phyloP scores from a whole-genome alignment of 106 monocot species.

The Allium sativum region DNA sequence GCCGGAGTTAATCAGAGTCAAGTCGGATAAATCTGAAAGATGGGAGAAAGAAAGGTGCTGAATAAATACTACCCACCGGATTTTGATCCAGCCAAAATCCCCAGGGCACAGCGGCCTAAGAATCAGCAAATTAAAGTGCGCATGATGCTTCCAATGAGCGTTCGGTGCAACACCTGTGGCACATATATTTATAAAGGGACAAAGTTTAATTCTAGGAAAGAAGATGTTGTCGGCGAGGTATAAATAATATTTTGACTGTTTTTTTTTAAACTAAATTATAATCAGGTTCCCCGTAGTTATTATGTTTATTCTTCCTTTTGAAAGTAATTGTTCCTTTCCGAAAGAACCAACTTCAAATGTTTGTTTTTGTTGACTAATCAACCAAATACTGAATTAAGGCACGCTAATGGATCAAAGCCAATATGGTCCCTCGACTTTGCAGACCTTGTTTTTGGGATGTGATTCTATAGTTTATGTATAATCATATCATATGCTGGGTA shows the following conservation, averaged over 20 bases:
- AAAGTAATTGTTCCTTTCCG: too few species aligned
- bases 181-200: conserved; percentile 98
- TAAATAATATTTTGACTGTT: neutral
- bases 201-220: conserved; percentile 97
- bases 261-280: neutral
- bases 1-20: neutral
- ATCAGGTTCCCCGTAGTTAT: too few species aligned
- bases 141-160: conserved; percentile 99
- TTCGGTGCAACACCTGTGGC: conserved; percentile 84
- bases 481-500: too few species aligned
- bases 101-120: conserved; percentile 68
- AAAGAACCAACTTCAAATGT: too few species aligned
- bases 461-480: too few species aligned
- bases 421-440: too few species aligned
- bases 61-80: conserved; percentile 99
- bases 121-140: conserved; percentile 94
- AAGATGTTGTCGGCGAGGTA: conserved; percentile 89
- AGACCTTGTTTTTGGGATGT: too few species aligned
- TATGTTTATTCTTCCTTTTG: too few species aligned
- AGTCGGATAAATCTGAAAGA: conserved; percentile 6
- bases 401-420: too few species aligned
- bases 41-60: conserved; percentile 92
- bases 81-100: conserved; percentile 96
- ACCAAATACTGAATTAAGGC: too few species aligned
- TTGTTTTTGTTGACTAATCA: too few species aligned